A percentile compares a stretch with the other conserved stretches of the same genome.
Conservation (phyloP, 2,329 filamentous ascomycete species). For the Alternaria rosae region DNA sequence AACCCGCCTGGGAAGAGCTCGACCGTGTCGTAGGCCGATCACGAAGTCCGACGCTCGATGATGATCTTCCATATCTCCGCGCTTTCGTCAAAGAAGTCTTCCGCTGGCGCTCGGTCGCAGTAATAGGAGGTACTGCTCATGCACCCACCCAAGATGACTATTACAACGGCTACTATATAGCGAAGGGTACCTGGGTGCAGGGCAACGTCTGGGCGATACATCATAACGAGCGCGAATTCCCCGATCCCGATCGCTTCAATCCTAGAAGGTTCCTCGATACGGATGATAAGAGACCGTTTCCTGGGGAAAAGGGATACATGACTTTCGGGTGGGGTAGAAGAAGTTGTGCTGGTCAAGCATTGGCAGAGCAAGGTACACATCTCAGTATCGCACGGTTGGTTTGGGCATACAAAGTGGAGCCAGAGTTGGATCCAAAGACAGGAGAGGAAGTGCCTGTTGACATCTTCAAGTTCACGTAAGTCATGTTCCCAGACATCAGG, state of each 20-base stretch:
- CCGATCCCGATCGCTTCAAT: constrained; percentile 5
- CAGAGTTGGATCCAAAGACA: constrained; percentile 43
- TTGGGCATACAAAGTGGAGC: constrained; percentile 63
- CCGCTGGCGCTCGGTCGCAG: constrained; percentile 42
- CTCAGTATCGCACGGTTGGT: constrained; percentile 64
- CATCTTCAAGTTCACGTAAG: constrained; percentile 43
- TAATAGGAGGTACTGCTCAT: constrained; percentile 48
- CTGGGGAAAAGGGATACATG: constrained; percentile 59
- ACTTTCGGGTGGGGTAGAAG: constrained; percentile 64
- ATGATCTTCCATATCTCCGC: constrained; percentile 49
- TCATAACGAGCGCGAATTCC: constrained; percentile 43
- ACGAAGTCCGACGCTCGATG: constrained; percentile 43
- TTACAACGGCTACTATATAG: constrained; percentile 49
- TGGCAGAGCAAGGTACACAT: constrained; percentile 67
- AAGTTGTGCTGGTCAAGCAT: constrained; percentile 64
- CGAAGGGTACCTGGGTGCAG: constrained; percentile 49
- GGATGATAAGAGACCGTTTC: constrained; percentile 38
- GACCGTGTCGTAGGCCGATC: constrained; percentile 41
- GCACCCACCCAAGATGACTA: constrained; percentile 44
- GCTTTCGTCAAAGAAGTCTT: constrained; percentile 46
- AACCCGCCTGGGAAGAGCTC: constrained; percentile 42
- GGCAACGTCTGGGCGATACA: constrained; percentile 54
- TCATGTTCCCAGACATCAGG: background rate
- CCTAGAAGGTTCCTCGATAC: constrained; percentile 16
- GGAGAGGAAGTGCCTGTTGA: constrained; percentile 63